Base-by-base conservation (phyloP, 2,329 filamentous ascomycete species). In the Didymella keratinophila region DNA sequence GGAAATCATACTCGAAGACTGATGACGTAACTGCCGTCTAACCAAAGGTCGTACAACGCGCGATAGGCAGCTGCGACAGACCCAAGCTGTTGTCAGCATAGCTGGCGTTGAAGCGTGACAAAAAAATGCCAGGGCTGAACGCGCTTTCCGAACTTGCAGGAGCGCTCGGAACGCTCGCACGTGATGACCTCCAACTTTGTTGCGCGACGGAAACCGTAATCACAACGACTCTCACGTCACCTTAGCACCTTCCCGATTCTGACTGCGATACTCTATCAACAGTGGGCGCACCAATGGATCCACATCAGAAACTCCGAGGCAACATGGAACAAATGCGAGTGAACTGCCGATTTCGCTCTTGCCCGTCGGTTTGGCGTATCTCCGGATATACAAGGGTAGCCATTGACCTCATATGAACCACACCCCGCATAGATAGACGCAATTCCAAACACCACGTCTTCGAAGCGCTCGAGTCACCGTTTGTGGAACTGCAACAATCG, bases 31-130 rank as follows among this genome's bases (percentile, higher is more conserved):
- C 28, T 67, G 66, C 21, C 52, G 69, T 54, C 68, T 73, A 50
- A 66, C 53, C 51, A 73, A 52, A 49, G 75, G 71, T 60, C 74
- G 75, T 62, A 69, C 61, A 59, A 77, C 69, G 53, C 77, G 77
- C 61, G 71, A 72, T 52, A 83, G 69, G 71, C 80, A 82, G 73
- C 72, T 76, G 70, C 79, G 78, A 69, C 81, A 84, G 72, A 80
- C 73, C 79, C 80, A 82, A 28, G 74, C 71, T 30, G 69, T 65
- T 56, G 68, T 68, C 50, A 76, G 68, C 80, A 58, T 70, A 49
- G 51, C 28, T 46, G 36, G 46, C 30, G 41, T 52, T 49, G 55
- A 52, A 52, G 54, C 52, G 57, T 61, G 47, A 56, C 52, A 14
- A 49, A 51, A 51, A 46, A 51, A 44, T 59, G 41, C 43, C 51